These are phyloP conservation scores for Cruciata laevipes DNA, from an alignment of 257 asterid species.

Conservation along the genomic window DNA sequence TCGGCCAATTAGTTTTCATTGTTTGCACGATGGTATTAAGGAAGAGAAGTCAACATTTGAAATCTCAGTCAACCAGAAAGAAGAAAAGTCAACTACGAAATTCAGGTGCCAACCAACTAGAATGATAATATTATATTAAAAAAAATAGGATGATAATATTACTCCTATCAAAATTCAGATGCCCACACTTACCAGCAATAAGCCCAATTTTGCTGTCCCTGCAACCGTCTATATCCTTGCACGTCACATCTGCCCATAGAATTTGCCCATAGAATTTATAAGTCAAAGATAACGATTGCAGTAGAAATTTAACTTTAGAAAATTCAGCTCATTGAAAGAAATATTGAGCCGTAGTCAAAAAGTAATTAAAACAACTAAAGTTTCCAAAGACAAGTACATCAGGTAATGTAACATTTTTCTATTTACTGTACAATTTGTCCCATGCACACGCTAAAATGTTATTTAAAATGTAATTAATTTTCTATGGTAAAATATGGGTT, in stretches of 20 bases:
- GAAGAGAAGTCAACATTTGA: not conserved
- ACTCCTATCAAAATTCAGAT: no score
- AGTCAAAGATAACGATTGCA: not conserved
- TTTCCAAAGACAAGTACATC: no score
- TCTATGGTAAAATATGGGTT: no score
- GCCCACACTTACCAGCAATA: constrained; percentile 49
- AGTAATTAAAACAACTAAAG: no score
- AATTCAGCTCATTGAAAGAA: no score
- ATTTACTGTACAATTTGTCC: not conserved
- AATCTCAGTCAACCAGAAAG: not conserved
- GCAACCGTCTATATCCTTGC: constrained; percentile 63
- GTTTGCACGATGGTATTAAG: not conserved
- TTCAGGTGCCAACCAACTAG: not conserved
- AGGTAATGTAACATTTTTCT: not conserved
- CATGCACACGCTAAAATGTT: not conserved
- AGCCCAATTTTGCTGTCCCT: constrained; percentile 47
- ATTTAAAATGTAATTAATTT: no score
- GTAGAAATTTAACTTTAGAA: not conserved
- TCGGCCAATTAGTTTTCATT: not conserved
- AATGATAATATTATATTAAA: no score
- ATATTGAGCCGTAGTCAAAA: not conserved
- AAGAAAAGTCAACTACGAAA: not conserved
- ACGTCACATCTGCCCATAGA: constrained; percentile 35
- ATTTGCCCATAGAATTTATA: no score
- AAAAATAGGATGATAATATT: no score